phyloP scores from a whole-genome alignment of 331 rosid genomes.

The Malus hybrid region DNA sequence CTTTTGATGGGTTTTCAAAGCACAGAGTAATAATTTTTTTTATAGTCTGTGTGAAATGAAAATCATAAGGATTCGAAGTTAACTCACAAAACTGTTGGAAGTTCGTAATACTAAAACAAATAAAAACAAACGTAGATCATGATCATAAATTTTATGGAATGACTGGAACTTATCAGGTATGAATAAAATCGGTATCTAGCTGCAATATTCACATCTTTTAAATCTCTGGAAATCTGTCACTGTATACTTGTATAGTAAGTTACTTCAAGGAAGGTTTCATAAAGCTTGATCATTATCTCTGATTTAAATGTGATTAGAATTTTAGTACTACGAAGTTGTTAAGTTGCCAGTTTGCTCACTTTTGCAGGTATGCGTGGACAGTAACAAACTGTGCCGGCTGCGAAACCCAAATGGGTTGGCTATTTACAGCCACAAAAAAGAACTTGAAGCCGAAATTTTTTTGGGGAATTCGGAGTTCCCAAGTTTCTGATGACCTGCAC shows the following conservation, averaged over 20 bases:
- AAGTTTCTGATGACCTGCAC: slow-evolving; percentile 51
- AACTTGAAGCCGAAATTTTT: slow-evolving; percentile 57
- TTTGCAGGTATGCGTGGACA: slow-evolving; percentile 84
- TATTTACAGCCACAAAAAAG: slow-evolving; percentile 56
- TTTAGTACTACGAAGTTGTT: background rate
- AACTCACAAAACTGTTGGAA: background rate
- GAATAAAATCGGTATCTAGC: background rate
- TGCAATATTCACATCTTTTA: background rate
- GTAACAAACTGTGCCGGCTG: slow-evolving; percentile 56
- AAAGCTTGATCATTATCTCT: background rate
- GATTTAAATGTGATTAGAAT: background rate
- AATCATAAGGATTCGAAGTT: background rate
- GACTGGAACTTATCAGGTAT: background rate
- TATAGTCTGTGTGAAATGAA: background rate
- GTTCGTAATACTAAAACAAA: background rate
- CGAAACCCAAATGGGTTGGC: slow-evolving; percentile 74
- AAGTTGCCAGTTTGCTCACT: slow-evolving; percentile 9
- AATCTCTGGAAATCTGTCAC: background rate
- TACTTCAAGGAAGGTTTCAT: background rate
- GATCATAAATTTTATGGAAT: background rate
- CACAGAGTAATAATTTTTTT: background rate
- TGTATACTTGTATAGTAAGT: background rate
- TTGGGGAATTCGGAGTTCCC: slow-evolving; percentile 77
- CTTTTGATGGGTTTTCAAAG: background rate
- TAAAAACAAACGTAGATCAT: background rate